Evolutionary conservation across 1,284 basidiomycete species (phyloP), one percentile per base, ranked within the genome.

Genomic region (Bjerkandera adusta): DNA sequence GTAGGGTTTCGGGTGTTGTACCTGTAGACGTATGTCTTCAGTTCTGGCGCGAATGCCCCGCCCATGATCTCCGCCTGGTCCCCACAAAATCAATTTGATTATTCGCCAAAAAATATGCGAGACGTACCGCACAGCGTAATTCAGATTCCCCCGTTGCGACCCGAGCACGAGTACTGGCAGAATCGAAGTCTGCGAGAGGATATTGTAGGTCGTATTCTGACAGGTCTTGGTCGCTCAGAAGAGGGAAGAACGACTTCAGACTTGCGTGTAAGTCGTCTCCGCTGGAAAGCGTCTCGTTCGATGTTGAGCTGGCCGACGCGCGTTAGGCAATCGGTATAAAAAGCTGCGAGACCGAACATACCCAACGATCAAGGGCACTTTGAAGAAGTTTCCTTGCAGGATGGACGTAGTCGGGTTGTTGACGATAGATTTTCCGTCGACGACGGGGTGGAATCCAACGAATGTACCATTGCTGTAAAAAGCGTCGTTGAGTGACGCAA

Each of bases 341-440:
- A 5, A 43, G 13, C 4, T 22, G 11, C 45, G 16, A 24, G 32
- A 15, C 35, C 12, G 11, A 10, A 46, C 72, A 36, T 57, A 81
- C 80, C 80, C 80, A 32, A 80, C 72, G 27, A 84, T 75, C 1
- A 82, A 55, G n/a, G 79, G 75, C 3, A 83, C 73, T 18, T 68
- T 61, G 2, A 66, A 59, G 50, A 77, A 79, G 22, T 68, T 65
- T 3, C 75, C 74, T 10, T 60, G 45, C 4, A 69, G 57, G 27
- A 83, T 67, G 3, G 68, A 66, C 29, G 57, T 57, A 0, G 76
- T 78, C 2, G 79, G 77, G 47, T 68, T 67, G 15, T 75, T 72
- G 2, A 68, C 63, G 49, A 83, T 66, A 10, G 77, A 45, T 36
- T 69, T 69, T 0, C 71, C 72, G 51, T 83, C 81, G 4, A 81